Conservation (phyloP, 495 filamentous ascomycete genomes). For the Trypethelium eluteriae region DNA sequence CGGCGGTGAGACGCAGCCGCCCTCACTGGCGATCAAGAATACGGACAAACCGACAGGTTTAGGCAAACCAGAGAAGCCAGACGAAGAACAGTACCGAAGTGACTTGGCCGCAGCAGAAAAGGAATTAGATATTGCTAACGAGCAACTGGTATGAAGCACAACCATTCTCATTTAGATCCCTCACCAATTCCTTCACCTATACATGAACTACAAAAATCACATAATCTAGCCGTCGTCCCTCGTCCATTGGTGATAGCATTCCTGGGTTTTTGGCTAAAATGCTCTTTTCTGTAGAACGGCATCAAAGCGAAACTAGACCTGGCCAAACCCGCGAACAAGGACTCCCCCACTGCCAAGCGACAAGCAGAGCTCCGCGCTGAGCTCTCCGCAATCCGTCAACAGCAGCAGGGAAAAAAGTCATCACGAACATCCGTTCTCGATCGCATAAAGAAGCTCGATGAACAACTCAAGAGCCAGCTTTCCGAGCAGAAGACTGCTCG, state of each 20-base stretch:
- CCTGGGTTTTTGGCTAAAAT: background rate
- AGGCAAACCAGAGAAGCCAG: conserved; percentile 54
- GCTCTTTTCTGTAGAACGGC: conserved; percentile 52
- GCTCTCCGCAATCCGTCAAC: conserved; percentile 61
- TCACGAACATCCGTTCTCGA: conserved; percentile 66
- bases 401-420: conserved; percentile 78
- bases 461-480: conserved; percentile 70
- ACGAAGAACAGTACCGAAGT: conserved; percentile 63
- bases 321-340: conserved; percentile 66
- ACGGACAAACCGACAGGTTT: conserved; percentile 21
- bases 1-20: background rate
- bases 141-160: conserved; percentile 58
- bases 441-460: conserved; percentile 77
- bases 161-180: background rate
- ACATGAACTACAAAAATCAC: background rate
- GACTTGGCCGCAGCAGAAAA: conserved; percentile 71
- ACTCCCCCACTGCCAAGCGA: conserved; percentile 63
- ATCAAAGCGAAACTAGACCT: conserved; percentile 77
- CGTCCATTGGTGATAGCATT: background rate
- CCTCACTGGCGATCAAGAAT: conserved; percentile 16
- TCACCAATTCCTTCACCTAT: background rate
- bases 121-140: conserved; percentile 63
- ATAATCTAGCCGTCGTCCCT: background rate
- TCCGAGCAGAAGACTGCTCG: conserved; percentile 77
- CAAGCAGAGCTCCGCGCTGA: conserved; percentile 74